Base-by-base conservation (phyloP, 1,139 yeast species). In the Geotrichum bryndzae region DNA sequence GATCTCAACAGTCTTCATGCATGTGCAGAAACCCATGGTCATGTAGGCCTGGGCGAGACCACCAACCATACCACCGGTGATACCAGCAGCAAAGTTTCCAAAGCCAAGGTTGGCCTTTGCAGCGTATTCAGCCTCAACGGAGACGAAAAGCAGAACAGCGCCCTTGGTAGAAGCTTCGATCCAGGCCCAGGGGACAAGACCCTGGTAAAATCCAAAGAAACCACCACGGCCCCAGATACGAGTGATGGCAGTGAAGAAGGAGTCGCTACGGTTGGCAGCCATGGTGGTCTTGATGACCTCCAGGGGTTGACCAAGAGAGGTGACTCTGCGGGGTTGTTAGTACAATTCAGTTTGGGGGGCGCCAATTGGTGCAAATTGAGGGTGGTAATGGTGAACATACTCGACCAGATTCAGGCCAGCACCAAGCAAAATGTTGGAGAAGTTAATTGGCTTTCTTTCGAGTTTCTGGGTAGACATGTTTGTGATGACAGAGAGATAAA, bases 181-280 rank as follows among this genome's bases (percentile, higher is more conserved):
- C 97, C 98, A 91, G 1, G 98, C 99, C 99, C 99, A 94, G 51
- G 99, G 99, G 67, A 94, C 92, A 74, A 94, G 81, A 27, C 99
- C 99, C 75, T 94, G 99, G 78, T 91, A 94, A 77, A 92, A 94
- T 0, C 97, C 99, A 45, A 84, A 75, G 25, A 87, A 70, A 60
- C 98, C 98, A 66, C 99, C 99, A 72, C 99, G 86, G 31, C 94
- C 82, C 94, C 96, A 90, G 63, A 94, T 94, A 59, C 86, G 80
- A 65, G 81, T 81, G 58, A 87, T 81, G 27, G 97, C 90, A 68
- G 85, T 85, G n/a, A 83, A 69, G 67, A 94, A 79, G 4, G 86
- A 75, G 66, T 94, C 80, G 53, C 81, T 79, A 74, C 99, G 82
- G 78, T 94, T 90, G 64, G 99, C 98, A 46, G 98, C 98, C 97